Base-by-base conservation (phyloP, 129 eudicot species). In the Centaurea solstitialis region DNA sequence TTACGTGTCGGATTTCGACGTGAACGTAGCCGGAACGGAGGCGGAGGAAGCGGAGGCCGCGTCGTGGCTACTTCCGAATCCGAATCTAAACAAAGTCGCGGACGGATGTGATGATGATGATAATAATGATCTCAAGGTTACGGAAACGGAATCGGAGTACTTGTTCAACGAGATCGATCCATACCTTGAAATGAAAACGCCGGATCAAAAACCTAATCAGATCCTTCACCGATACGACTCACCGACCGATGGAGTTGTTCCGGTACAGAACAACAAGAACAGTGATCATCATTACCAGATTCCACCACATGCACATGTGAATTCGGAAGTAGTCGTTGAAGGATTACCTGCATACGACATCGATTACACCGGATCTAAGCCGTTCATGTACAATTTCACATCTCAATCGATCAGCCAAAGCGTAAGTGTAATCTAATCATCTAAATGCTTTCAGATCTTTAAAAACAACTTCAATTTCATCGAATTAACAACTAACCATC, bases 391-490 rank as follows among this genome's bases (percentile, higher is more conserved):
- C 84, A 90, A 91, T 67, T 93, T 90, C 90, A 81, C 75, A 39
- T 77, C 96, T 68, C 98, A 93, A 74, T 90, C 96, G 50, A 80
- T 94, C 62, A 94, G 97, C 89, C 97, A 94, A 82, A 94, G 97
- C 68, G 98, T 94, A 92, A 24, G 98, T 82, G 6, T 11, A 22
- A 43, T 65, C 72, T 15, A 61, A 57, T 0, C 7, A 43, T 65
- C 72, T 15, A 61, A 57, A 3, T 13, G 38, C 37, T 8, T 24
- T 21, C 59, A 57, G 39, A 33, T 33, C 37, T 33, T 33, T 5
- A 4, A 33, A 33, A 33, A 33, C 37, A 2, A 4, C 37, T 33
- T 33, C 37, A 3, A 3, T 33, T 33, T 33, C 37, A 0, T 33
- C 0, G 37, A 33, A 33, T 33, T 33, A 33, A 33, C 5, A 33